Conservation (phyloP, 768 basidiomycete genomes). For the Glaciozyma martinii region DNA sequence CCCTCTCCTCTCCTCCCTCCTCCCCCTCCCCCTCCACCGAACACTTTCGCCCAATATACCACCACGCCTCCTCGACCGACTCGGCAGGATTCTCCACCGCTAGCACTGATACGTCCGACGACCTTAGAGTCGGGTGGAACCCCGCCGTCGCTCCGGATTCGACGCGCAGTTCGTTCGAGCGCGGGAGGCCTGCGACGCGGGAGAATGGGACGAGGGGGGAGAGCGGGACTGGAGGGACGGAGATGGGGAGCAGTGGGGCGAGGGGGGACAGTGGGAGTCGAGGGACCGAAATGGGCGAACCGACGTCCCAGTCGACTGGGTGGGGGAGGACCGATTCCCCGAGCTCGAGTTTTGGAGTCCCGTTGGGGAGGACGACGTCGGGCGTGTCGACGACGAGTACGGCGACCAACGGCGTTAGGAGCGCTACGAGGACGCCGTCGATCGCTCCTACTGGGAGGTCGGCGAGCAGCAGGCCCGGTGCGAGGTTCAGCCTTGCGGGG, state of each 20-base stretch:
- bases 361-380: not conserved
- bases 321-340: not conserved
- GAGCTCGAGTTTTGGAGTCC: not conserved
- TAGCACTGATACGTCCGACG: not conserved
- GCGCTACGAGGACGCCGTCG: not conserved
- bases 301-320: too few relatives aligned
- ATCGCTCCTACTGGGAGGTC: not conserved
- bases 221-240: too few relatives aligned
- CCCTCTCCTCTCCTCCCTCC: not conserved
- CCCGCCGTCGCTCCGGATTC: conserved; percentile 6
- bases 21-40: not conserved
- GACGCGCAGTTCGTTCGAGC: conserved; percentile 7
- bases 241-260: too few relatives aligned
- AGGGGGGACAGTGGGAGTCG: too few relatives aligned
- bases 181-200: not conserved
- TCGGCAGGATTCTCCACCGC: conserved; percentile 5
- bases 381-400: not conserved
- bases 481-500: conserved; percentile 17
- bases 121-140: conserved; percentile 7
- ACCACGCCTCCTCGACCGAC: not conserved
- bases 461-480: not conserved
- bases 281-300: too few relatives aligned
- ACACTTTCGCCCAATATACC: conserved; percentile 2
- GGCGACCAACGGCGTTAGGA: conserved; percentile 3
- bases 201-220: too few relatives aligned